Evolutionary conservation across 371 early-diverging fungal species (phyloP).

Genomic region (Mortierella sp.): DNA sequence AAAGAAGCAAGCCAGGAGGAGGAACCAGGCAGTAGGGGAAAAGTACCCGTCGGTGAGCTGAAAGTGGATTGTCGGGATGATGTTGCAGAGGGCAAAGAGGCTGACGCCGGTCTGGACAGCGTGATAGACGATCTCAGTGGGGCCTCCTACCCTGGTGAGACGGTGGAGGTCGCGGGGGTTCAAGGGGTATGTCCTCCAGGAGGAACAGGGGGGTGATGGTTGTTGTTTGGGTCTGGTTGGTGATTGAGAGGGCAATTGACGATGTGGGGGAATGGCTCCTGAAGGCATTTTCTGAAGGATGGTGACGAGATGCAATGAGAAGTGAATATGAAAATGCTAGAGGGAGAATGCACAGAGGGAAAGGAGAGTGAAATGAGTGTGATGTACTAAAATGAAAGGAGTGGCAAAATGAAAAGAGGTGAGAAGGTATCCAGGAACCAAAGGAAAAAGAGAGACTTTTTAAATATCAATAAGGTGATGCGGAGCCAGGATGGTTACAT

Average conservation of each 20-base stretch:
- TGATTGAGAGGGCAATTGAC: background rate
- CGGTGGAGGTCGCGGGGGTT: background rate
- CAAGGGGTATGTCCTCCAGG: slow-evolving; percentile 1
- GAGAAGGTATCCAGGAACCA: background rate
- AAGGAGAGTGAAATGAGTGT: too few species aligned
- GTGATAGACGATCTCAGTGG: slow-evolving; percentile 22
- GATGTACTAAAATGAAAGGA: background rate
- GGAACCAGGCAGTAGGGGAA: slow-evolving; percentile 23
- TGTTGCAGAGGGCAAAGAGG: slow-evolving; percentile 13
- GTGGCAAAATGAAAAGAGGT: background rate
- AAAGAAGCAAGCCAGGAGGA: slow-evolving; percentile 8
- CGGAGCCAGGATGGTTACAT: background rate
- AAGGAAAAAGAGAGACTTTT: background rate
- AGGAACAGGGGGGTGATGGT: background rate
- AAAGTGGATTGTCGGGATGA: slow-evolving; percentile 17
- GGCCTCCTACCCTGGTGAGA: slow-evolving; percentile 7
- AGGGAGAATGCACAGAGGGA: background rate
- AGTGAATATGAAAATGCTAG: background rate
- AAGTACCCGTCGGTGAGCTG: slow-evolving; percentile 19
- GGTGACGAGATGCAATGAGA: background rate
- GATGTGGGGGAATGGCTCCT: background rate
- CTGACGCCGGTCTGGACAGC: slow-evolving; percentile 15
- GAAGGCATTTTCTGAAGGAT: background rate
- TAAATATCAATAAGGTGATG: background rate
- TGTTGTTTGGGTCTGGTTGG: background rate